These are phyloP conservation scores for Gleditsia sinensis DNA, from an alignment of 306 rosid species.

Conservation along the genomic window DNA sequence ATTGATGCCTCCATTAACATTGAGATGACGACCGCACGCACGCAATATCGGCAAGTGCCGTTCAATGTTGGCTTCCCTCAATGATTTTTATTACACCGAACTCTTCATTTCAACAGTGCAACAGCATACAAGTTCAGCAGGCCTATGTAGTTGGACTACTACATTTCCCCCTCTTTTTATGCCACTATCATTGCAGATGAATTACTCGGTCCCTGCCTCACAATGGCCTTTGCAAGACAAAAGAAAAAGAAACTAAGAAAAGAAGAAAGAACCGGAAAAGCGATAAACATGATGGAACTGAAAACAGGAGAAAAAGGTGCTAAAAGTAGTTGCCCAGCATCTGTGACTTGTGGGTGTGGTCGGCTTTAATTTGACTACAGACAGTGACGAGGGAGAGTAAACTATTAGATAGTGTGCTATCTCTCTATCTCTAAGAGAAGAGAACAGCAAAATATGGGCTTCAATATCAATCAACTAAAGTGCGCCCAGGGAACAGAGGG, in stretches of 20 bases:
- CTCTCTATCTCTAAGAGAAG: background rate
- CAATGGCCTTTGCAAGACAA: background rate
- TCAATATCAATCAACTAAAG: conserved; percentile 23
- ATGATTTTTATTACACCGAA: background rate
- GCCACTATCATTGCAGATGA: background rate
- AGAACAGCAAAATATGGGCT: background rate
- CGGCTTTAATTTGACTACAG: background rate
- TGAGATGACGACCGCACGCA: background rate
- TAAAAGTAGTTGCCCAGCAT: background rate
- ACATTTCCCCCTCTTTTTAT: background rate
- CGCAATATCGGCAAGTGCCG: background rate
- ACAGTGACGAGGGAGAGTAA: background rate
- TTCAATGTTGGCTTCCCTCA: background rate
- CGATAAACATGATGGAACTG: background rate
- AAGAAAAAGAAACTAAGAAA: too few relatives aligned
- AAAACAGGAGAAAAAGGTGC: background rate
- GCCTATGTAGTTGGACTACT: too few relatives aligned
- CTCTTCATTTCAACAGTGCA: background rate
- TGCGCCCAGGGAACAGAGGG: background rate
- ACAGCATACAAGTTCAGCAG: too few relatives aligned
- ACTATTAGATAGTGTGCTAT: background rate
- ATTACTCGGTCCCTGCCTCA: too few relatives aligned
- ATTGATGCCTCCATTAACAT: background rate
- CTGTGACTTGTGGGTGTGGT: background rate
- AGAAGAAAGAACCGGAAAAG: background rate